Evolutionary conservation across 768 basidiomycete species (phyloP), one percentile per base, ranked within the genome.

Genomic region (Lactifluus subvellereus): DNA sequence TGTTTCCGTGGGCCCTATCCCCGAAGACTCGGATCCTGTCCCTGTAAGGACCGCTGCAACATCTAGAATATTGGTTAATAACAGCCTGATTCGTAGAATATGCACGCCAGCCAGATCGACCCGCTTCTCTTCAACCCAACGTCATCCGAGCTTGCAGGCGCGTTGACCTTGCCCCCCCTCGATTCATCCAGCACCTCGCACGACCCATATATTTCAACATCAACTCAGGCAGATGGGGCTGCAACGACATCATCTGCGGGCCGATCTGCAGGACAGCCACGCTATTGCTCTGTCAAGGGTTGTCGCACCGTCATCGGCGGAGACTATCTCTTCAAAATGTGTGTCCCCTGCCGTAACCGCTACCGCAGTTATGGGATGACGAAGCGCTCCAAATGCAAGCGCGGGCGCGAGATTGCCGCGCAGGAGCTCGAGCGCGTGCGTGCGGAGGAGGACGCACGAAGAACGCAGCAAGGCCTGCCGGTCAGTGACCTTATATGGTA

Each of bases 221-320:
- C 58, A 7, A 8, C 43, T 10, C 60, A 45, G 6, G 43, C 4
- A 4, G 55, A 51, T 13, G n/a, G 2, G 18, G 9, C 16, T 6
- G 38, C 6, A 37, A 27, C 42, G 9, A 1, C 62, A 6, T 20
- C 59, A 10, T 18, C 37, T n/a, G 27, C 60, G 4, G 30, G 51
- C 13, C 64, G 64, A 37, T 56, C 64, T 32, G 55, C 52, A 51
- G 67, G 65, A 0, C 69, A 69, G 6, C 69, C 73, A 3, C 76
- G 80, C 7, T 75, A 72, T 54, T 84, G 82, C 65, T 80, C 83
- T 3, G 81, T 82, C 60, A 82, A 81, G 70, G 82, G 82, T 13
- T 84, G 83, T 71, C 82, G 80, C 66, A 71, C 71, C 5, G 67
- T 77, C 59, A 75, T 84, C 33, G 71, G 77, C 27, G 76, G 80